Evolutionary conservation across 2,329 filamentous ascomycete genomes (phyloP), one percentile per base, ranked within the genome.

Genomic region (Colletotrichum echinochloae): DNA sequence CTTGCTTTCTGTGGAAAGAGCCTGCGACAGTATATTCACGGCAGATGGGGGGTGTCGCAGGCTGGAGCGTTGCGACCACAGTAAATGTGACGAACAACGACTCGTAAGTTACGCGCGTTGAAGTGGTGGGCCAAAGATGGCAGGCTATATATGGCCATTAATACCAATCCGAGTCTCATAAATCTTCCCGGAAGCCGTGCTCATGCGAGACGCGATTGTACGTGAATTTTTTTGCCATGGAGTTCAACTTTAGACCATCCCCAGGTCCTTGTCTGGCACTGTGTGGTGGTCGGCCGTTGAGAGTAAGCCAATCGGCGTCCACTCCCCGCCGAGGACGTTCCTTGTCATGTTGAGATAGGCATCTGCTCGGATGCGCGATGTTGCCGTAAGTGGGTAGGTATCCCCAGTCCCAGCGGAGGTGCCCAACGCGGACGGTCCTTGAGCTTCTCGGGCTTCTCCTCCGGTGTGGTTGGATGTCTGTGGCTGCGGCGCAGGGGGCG

Each of bases 221-320:
- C 14, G 44, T 23, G 26, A 12, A 12, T n/a, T 23, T 28, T n/a
- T 23, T 28, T 14, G 35, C 20, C 23, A 52, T 44, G 39, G 8
- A 16, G 51, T 30, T 12, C n/a, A 35, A 8, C 20, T n/a, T 41
- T 18, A 63, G 8, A 26, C 20, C 11, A 35, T 46, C 28, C 73
- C 81, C 3, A 83, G 75, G 30, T 82, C 81, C 39, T 70, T 62
- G 5, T 83, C 81, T 12, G 62, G 60, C 1, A 46, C 52, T 0
- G 76, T 79, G 57, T 83, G 79, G 41, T 80, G 74, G 28, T 77
- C 73, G 37, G 72, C 78, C 1, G 79, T 81, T 0, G 80, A 82
- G 37, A 83, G 74, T 12, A 83, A 73, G 3, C 74, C 71, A 11
- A 82, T 76, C 0, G 78, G 56, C 4, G 60, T 69, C 80, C 81